Evolutionary conservation across 2,329 filamentous ascomycete species (phyloP), one percentile per base, ranked within the genome.

Genomic region (Hypoxylon sp.): DNA sequence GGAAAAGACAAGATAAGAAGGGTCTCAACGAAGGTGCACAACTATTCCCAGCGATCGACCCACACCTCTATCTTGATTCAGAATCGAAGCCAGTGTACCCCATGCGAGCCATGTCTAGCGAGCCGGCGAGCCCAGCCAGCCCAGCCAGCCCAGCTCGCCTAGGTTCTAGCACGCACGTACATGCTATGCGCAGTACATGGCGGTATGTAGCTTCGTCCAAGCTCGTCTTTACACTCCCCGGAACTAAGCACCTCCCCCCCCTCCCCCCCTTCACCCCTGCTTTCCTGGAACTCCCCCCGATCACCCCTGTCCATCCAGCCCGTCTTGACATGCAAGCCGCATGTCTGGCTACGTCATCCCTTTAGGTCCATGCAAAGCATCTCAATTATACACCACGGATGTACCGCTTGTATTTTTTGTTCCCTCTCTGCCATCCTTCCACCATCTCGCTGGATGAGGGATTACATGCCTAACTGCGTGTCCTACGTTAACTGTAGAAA

Each of bases 11-110:
- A n/a, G 17, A 2, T 17, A 18, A n/a, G 15, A 48, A 41, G 49
- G 17, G 33, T 55, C 21, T 50, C 48, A 31, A 47, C 52, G 41
- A 58, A 20, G 41, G 48, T 54, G 53, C 57, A 46, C 56, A 31
- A 62, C 15, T 6, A 7, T 15, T 35, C 54, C 55, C 47, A 15
- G 41, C 58, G 42, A 62, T 62, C 52, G 52, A 60, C 45, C 60
- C 53, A 60, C 56, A 41, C 33, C 43, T 40, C 37, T 43, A 58
- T 58, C 55, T 58, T 51, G 52, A 54, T 52, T 60, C 49, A 58
- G 26, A 33, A 20, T 29, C 6, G 31, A 29, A 27, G 23, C 31
- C 48, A 43, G 26, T 38, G 10, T 15, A 60, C 21, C 57, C 57
- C 40, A 53, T n/a, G 55, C 46, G 17, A 37, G 10, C 6, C 42